These are phyloP conservation scores for Rhizopogon vinicolor DNA, from an alignment of 768 basidiomycete species.

Conservation along the genomic window DNA sequence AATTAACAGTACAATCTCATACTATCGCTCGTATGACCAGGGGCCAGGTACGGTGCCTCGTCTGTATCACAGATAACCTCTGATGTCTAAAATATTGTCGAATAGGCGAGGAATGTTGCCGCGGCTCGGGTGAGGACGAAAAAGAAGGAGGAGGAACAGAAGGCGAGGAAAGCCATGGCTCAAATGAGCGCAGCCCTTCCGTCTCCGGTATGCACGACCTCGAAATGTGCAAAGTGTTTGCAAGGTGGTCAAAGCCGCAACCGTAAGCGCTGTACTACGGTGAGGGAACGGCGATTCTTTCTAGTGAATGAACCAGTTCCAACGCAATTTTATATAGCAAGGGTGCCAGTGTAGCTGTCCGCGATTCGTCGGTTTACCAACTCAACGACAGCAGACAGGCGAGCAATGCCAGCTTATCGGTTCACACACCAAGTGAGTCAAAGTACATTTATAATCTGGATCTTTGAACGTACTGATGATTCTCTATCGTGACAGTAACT, in stretches of 20 bases:
- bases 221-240: background rate
- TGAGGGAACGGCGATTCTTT: background rate
- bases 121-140: too few species aligned
- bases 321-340: background rate
- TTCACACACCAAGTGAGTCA: background rate
- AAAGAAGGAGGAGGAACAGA: too few species aligned
- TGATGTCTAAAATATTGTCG: background rate
- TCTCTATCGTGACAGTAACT: background rate
- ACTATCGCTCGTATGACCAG: too few species aligned
- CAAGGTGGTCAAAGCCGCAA: background rate
- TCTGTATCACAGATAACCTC: background rate
- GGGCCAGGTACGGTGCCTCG: too few species aligned
- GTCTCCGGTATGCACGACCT: background rate
- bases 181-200: background rate
- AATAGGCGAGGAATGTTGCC: background rate
- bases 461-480: background rate
- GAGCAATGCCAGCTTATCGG: too few species aligned
- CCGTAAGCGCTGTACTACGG: background rate
- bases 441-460: background rate
- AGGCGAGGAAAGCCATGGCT: too few species aligned
- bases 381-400: background rate
- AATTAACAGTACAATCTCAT: too few species aligned
- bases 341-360: background rate
- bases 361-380: background rate
- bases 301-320: background rate